Conservation (phyloP, 331 rosid species). For the Acacia pycnantha region DNA sequence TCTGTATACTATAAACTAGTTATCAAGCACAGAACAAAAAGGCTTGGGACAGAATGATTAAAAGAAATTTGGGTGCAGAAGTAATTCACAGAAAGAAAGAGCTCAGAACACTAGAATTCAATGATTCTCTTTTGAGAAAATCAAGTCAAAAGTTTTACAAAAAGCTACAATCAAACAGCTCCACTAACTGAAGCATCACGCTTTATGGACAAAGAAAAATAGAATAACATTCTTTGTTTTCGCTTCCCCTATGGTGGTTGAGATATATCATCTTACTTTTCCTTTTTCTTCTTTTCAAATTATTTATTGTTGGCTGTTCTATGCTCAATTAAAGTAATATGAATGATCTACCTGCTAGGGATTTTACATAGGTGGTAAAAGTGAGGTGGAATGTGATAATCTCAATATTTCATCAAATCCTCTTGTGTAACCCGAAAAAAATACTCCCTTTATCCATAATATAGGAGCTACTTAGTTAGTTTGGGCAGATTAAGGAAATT, state of each 20-base stretch:
- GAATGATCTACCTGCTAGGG: neutral
- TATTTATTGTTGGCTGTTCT: neutral
- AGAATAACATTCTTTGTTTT: slow-evolving; percentile 18
- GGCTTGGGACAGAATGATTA: slow-evolving; percentile 9
- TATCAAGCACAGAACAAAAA: slow-evolving; percentile 4
- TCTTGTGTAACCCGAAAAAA: neutral
- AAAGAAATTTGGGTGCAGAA: neutral
- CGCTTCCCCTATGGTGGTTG: slow-evolving; percentile 26
- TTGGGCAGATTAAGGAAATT: too few species aligned
- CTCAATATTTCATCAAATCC: neutral
- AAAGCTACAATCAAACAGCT: slow-evolving; percentile 34
- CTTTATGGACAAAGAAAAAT: slow-evolving; percentile 22
- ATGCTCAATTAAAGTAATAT: neutral
- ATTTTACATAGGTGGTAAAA: neutral
- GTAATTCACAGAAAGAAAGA: slow-evolving; percentile 28
- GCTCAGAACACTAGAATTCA: slow-evolving; percentile 35
- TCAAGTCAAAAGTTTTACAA: slow-evolving; percentile 42
- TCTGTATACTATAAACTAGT: slow-evolving; percentile 27
- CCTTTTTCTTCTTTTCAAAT: slow-evolving; percentile 8
- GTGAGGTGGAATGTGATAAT: neutral
- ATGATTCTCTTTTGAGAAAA: slow-evolving; percentile 35
- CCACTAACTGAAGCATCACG: slow-evolving; percentile 34
- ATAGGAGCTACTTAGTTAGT: too few species aligned
- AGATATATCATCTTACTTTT: slow-evolving; percentile 19
- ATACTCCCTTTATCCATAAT: too few species aligned